Percentiles rank a stretch among this genome's conserved stretches.
Conservation (phyloP, 768 basidiomycete species). For the Tricholoma saponaceum region DNA sequence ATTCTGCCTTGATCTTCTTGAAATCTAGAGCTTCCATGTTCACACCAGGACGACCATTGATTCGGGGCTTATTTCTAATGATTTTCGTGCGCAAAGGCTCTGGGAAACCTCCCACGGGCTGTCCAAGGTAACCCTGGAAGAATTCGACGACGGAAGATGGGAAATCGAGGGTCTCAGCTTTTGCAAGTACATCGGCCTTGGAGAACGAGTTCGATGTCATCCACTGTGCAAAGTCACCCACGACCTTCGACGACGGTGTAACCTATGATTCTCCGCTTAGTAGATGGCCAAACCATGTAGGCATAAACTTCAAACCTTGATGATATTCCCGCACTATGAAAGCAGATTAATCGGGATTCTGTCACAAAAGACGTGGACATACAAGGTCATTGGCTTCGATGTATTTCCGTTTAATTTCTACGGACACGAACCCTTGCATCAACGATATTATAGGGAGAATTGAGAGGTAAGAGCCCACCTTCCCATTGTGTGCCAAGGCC, state of each 20-base stretch:
- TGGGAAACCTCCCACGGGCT: slow-evolving; percentile 98
- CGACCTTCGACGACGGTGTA: slow-evolving; percentile 97
- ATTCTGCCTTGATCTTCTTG: slow-evolving; percentile 91
- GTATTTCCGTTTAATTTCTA: slow-evolving; percentile 97
- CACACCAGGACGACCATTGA: slow-evolving; percentile 90
- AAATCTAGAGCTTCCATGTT: slow-evolving; percentile 88
- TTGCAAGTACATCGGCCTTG: slow-evolving; percentile 80
- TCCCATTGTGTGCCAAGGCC: slow-evolving; percentile 97
- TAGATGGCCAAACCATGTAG: not conserved
- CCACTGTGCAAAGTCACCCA: slow-evolving; percentile 99
- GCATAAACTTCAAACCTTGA: slow-evolving; percentile 55
- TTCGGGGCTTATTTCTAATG: slow-evolving; percentile 90
- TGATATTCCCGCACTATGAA: slow-evolving; percentile 86
- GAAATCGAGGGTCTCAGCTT: slow-evolving; percentile 92
- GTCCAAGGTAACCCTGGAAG: slow-evolving; percentile 99
- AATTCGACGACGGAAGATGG: slow-evolving; percentile 96
- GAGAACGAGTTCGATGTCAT: slow-evolving; percentile 94
- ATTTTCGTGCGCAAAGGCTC: slow-evolving; percentile 89
- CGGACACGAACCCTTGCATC: slow-evolving; percentile 2
- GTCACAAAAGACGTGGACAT: slow-evolving; percentile 22
- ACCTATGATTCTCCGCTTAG: slow-evolving; percentile 42
- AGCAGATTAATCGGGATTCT: slow-evolving; percentile 4
- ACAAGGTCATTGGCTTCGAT: slow-evolving; percentile 96
- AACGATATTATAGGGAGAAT: slow-evolving; percentile 8
- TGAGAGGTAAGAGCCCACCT: slow-evolving; percentile 38